Percentiles rank a stretch among this genome's conserved stretches.
phyloP scores from a whole-genome alignment of 2,329 filamentous ascomycete species.

The Nemania sp. region DNA sequence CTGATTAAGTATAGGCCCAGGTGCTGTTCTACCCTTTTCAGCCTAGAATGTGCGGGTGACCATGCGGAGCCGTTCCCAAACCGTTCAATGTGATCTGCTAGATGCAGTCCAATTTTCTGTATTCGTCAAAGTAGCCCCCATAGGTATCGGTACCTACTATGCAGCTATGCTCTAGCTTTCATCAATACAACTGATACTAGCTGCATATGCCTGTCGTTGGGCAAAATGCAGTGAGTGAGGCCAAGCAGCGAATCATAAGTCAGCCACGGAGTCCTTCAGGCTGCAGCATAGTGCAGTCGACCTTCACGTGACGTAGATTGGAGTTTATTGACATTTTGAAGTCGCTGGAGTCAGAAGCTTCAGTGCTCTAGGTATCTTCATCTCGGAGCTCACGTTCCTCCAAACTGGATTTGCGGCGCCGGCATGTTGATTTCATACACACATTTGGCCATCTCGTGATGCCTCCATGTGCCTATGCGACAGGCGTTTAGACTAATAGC shows the following conservation, averaged over 20 bases:
- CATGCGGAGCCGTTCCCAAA: conserved; percentile 24
- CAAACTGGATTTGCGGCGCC: conserved; percentile 9
- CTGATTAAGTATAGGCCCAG: conserved; percentile 8
- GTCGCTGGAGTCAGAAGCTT: conserved; percentile 7
- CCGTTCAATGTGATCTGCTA: conserved; percentile 15
- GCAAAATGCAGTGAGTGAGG: conserved; percentile 6
- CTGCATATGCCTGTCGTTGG: conserved; percentile 17
- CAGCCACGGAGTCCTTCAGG: too few species aligned
- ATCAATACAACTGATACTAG: conserved; percentile 18
- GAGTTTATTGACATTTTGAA: conserved; percentile 4
- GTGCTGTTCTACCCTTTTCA: conserved; percentile 20
- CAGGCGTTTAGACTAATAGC: conserved; percentile 8
- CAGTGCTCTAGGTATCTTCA: conserved; percentile 5
- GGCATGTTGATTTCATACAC: not conserved
- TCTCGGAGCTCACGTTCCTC: conserved; percentile 15
- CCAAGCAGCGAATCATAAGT: too few species aligned
- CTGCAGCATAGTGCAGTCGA: not conserved
- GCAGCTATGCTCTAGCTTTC: not conserved
- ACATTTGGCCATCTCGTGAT: conserved; percentile 10
- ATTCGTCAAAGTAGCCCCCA: too few species aligned
- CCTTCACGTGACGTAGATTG: conserved; percentile 13
- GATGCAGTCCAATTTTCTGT: not conserved
- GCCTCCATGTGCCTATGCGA: not conserved
- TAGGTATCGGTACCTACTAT: not conserved
- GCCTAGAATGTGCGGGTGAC: conserved; percentile 17